Evolutionary conservation across 208 protist species (phyloP).

Genomic region (Crithidia expoeki): DNA sequence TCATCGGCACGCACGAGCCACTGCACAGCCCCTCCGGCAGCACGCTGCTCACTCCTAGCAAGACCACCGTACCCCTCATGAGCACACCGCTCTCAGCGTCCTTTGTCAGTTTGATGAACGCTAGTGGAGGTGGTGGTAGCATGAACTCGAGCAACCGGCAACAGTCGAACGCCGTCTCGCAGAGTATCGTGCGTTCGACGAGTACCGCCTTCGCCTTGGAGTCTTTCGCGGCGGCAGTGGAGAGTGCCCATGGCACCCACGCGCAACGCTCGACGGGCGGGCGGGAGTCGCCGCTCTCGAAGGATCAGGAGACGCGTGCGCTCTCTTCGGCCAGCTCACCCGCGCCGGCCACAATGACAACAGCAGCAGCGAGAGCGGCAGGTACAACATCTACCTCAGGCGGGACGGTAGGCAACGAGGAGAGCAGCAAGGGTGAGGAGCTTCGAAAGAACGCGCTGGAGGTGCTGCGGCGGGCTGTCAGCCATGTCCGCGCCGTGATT

Average conservation of each 20-base stretch:
- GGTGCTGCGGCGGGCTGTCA: constrained; percentile 28
- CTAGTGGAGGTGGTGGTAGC: background rate
- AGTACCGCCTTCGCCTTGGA: constrained; percentile 16
- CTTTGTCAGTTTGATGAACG: background rate
- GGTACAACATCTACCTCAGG: too few relatives aligned
- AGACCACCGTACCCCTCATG: constrained; percentile 17
- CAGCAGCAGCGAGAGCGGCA: too few relatives aligned
- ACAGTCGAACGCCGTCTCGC: constrained; percentile 26
- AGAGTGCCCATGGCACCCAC: background rate
- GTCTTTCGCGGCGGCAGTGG: background rate
- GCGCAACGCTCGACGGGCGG: background rate
- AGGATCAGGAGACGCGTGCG: background rate
- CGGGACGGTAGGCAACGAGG: background rate
- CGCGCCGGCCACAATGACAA: background rate
- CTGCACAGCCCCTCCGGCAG: constrained; percentile 2
- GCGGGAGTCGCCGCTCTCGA: background rate
- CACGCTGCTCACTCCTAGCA: background rate
- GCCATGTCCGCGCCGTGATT: constrained; percentile 21
- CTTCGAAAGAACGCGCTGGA: constrained; percentile 19
- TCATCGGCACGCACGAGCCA: background rate
- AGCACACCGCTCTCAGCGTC: constrained; percentile 12
- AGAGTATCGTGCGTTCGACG: constrained; percentile 31
- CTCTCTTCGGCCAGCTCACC: background rate
- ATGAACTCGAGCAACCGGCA: background rate
- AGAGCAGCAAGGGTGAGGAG: background rate